Base-by-base conservation (phyloP, 768 basidiomycete species). In the Russula earlei region DNA sequence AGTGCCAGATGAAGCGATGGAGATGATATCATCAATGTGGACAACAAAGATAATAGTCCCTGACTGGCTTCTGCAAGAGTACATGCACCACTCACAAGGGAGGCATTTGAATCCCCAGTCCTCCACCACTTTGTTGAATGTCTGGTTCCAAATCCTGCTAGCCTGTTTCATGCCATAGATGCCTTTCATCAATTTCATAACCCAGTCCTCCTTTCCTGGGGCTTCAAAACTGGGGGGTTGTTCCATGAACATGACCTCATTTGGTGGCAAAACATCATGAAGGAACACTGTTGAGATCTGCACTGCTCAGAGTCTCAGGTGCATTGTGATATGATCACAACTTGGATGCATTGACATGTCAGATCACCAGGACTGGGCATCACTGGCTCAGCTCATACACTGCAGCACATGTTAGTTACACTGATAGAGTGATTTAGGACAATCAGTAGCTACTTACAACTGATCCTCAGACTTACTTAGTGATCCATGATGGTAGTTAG, bases 21-120 rank as follows among this genome's bases (percentile, higher is more conserved):
- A 45, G 5, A 41, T 12, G 20, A 41, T 41, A 5, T 41, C 20
- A 11, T 41, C 10, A 0, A 41, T 11, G 11, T 41, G 44, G 2
- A 45, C 7, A 7, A 24, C 15, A 9, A 45, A 45, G 15, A 45
- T 31, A 15, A 15, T 45, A 0, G 5, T 45, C 0, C 27, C 42
- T 0, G 24, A 12, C 2, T 12, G 1, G 0, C 24, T 14, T 4
- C 15, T 1, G 0, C 22, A 5, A 5, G 1, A 12, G 24, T 43
- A 43, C 0, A 43, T 6, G 12, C 42, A 43, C 42, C 42, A 43
- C 4, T 43, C 41, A 9, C 41, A 22, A 5, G 22, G 9, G 5
- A 42, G 8, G 1, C 20, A 10, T 7, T 22, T 5, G 22, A 42
- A 42, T 1, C 41, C 41, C 1, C 8, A 24, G 19, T 5, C 5